Percentiles rank a stretch among this genome's conserved stretches.
Conservation (phyloP, 2,329 filamentous ascomycete genomes). For the Clonostachys rosea region DNA sequence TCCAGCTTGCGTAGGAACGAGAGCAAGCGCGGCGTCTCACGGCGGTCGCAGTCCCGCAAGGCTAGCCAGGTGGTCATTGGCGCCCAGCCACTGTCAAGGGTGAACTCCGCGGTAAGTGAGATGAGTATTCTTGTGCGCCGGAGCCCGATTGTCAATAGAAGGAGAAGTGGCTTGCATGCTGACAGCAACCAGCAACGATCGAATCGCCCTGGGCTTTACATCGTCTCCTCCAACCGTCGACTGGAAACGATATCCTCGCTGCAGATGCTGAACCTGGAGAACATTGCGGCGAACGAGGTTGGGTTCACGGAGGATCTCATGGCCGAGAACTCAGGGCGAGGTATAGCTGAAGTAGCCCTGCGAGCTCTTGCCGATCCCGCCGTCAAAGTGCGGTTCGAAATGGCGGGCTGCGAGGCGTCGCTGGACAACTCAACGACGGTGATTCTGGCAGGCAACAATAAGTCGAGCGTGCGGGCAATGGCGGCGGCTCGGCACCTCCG, state of each 20-base stretch:
- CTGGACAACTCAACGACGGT: conserved; percentile 45
- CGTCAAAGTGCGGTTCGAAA: conserved; percentile 45
- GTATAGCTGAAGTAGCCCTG: conserved; percentile 80
- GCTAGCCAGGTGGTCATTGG: conserved; percentile 30
- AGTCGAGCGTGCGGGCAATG: conserved; percentile 78
- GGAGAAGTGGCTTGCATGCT: conserved; percentile 14
- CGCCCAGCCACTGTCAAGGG: conserved; percentile 36
- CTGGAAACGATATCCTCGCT: conserved; percentile 64
- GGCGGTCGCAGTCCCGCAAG: conserved; percentile 53
- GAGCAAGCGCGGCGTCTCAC: conserved; percentile 41
- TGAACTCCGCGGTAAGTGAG: conserved; percentile 39
- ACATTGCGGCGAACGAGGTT: conserved; percentile 81
- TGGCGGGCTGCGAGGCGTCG: conserved; percentile 31
- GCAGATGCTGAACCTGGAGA: conserved; percentile 90
- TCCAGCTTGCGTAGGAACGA: conserved; percentile 46
- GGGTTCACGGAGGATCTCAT: conserved; percentile 87
- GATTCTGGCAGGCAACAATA: conserved; percentile 93
- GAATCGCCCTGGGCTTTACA: conserved; percentile 43
- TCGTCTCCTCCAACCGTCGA: conserved; percentile 49
- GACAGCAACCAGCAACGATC: conserved; percentile 25
- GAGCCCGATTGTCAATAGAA: conserved; percentile 1
- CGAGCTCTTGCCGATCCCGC: conserved; percentile 60
- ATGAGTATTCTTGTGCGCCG: neutral
- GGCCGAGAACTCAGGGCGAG: conserved; percentile 84
- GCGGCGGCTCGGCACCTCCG: conserved; percentile 83